Evolutionary conservation across 768 basidiomycete genomes (phyloP), one percentile per base, ranked within the genome.

Genomic region (Amanita muscaria): DNA sequence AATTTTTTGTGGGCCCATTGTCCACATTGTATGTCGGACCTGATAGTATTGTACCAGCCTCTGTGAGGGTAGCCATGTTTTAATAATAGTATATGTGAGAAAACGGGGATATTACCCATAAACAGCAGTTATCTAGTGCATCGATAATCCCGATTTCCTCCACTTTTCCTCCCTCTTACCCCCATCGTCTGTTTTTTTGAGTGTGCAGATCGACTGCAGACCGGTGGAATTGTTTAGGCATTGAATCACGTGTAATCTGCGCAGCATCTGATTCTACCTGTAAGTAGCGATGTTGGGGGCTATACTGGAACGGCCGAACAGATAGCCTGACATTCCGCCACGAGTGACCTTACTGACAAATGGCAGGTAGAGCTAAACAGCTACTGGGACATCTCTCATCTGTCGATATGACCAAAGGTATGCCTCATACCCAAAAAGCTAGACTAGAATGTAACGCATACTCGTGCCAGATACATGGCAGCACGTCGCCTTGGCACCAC

Each of bases 401-500:
- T 49, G 52, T 56, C 52, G 59, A 65, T 49, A 79, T 78, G 76
- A 67, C 69, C 21, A 71, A 69, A 62, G 80, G 81, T 80, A 59
- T 35, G 43, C 40, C 7, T 16, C 31, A 37, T 40, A 15, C 27
- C 4, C 22, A 24, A 41, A 23, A 41, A 25, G 25, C 47, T 39
- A 40, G 42, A 25, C 39, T 52, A 47, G 50, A 41, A 44, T 38
- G 47, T 31, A 27, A 40, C 48, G 49, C 53, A 37, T 56, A 38
- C 37, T 41, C 30, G 31, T 33, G 15, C 40, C 62, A 88, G 86
- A 88, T 69, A 59, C 66, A 40, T 91, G 87, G 87, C 67, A 80
- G 49, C 59, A 65, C 45, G 83, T 91, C 19, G 83, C 86, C 30
- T 78, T 88, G 49, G 88, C 88, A 15, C 88, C 88, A 29, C 84